Evolutionary conservation across 2,329 filamentous ascomycete species (phyloP).

Genomic region (Beauveria caledonica): DNA sequence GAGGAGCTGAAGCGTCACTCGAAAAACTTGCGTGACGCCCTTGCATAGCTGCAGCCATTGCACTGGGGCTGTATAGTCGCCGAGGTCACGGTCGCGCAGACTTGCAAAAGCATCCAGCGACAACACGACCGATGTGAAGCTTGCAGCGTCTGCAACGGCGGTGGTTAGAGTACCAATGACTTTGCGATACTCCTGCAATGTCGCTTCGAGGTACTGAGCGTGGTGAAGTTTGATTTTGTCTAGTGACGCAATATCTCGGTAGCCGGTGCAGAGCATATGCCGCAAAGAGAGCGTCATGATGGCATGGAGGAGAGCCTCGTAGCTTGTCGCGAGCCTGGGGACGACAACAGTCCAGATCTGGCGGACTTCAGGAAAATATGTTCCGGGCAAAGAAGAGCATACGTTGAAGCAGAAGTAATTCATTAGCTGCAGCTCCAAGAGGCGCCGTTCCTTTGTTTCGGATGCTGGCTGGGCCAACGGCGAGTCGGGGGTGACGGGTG

Average conservation of each 20-base stretch:
- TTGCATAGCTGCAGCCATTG: conserved; percentile 20
- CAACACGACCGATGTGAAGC: conserved; percentile 18
- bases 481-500: background rate
- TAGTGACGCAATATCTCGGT: background rate
- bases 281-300: conserved; percentile 18
- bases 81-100: conserved; percentile 14
- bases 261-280: conserved; percentile 12
- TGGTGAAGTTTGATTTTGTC: conserved; percentile 12
- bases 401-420: conserved; percentile 16
- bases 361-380: conserved; percentile 12
- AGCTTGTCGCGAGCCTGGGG: conserved; percentile 15
- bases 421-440: conserved; percentile 18
- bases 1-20: conserved; percentile 12
- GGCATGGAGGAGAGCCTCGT: conserved; percentile 18
- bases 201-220: conserved; percentile 17
- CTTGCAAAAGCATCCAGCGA: conserved; percentile 17
- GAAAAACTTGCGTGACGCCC: conserved; percentile 16
- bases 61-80: conserved; percentile 17
- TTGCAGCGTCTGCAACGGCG: conserved; percentile 16
- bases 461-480: background rate
- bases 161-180: conserved; percentile 12
- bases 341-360: conserved; percentile 17
- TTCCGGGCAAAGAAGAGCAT: conserved; percentile 16
- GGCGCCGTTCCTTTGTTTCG: conserved; percentile 15
- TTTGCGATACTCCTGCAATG: conserved; percentile 14